Percentiles rank a stretch among this genome's conserved stretches.
Evolutionary conservation across 1,139 yeast species (phyloP).

Genomic region (Protomyces inouyei): DNA sequence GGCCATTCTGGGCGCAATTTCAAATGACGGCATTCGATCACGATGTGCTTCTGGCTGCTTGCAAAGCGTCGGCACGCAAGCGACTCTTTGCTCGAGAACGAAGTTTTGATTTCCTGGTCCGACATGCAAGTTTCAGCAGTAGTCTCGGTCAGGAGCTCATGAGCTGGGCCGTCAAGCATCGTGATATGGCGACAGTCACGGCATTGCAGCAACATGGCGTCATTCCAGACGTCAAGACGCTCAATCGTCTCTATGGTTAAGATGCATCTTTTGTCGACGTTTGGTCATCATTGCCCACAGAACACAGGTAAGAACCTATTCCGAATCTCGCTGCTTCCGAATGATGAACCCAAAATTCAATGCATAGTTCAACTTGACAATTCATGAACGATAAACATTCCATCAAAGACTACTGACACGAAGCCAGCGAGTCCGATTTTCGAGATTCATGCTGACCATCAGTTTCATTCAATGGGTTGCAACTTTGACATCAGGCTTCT

Average conservation of each 20-base stretch:
- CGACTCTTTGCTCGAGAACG: neutral
- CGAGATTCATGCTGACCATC: neutral
- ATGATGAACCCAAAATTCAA: neutral
- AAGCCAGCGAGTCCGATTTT: neutral
- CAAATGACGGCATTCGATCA: neutral
- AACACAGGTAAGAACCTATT: neutral
- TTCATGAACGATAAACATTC: neutral
- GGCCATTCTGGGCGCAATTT: neutral
- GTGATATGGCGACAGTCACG: neutral
- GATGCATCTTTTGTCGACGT: neutral
- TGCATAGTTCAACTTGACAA: constrained; percentile 1
- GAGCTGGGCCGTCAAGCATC: neutral
- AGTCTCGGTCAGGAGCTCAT: constrained; percentile 2
- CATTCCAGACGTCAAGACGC: constrained; percentile 18
- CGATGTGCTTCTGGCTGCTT: constrained; percentile 3
- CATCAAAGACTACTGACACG: neutral
- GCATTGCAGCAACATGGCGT: constrained; percentile 2
- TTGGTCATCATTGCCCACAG: too few relatives aligned
- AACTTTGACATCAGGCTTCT: neutral
- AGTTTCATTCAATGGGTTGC: neutral
- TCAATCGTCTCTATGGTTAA: neutral
- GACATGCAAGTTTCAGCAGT: neutral
- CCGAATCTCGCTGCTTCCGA: neutral
- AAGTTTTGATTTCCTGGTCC: constrained; percentile 3
- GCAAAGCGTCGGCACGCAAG: neutral